Evolutionary conservation across 73 alveolate genomes (phyloP), one percentile per base, ranked within the genome.

Genomic region (Symbiodinium pilosum): DNA sequence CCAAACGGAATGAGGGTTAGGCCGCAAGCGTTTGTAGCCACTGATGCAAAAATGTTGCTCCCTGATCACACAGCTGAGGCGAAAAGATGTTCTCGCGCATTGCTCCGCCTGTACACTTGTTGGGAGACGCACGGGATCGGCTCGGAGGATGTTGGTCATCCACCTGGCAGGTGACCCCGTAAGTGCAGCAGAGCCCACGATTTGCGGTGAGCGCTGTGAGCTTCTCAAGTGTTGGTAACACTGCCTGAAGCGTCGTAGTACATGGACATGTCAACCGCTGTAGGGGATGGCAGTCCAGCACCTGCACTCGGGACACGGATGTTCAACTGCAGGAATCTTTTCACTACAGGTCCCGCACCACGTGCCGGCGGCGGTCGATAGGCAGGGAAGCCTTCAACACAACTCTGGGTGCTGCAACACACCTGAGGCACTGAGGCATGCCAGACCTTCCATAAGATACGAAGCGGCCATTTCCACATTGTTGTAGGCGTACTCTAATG

Each of bases 211-310:
- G n/a, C n/a, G n/a, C n/a, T n/a, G n/a, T n/a, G n/a, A n/a, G n/a
- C n/a, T n/a, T n/a, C n/a, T n/a, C n/a, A n/a, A n/a, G n/a, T n/a
- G n/a, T n/a, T n/a, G n/a, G n/a, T n/a, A n/a, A n/a, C n/a, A n/a
- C n/a, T 68, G 47, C 94, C 94, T 86, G 94, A n/a, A 16, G 94
- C 94, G 21, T 86, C 94, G 84, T 86, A 86, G 94, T 86, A 86
- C 40, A 44, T 43, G 43, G 83, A 32, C 94, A 86, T 86, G 84
- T 86, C 94, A 83, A 86, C 94, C 34, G 84, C 84, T 16, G 54
- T 69, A n/a, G 73, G 26, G 24, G 92, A 41, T 40, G 89, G 89
- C 21, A 39, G 12, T n/a, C 59, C 36, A 83, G 64, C 64, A 40
- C 59, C 64, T 43, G 38, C 8, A 21, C 38, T 7, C 5, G 12